Evolutionary conservation across 225 moss, liverwort and hornwort species (phyloP).

Genomic region (Antitrichia curtipendula): DNA sequence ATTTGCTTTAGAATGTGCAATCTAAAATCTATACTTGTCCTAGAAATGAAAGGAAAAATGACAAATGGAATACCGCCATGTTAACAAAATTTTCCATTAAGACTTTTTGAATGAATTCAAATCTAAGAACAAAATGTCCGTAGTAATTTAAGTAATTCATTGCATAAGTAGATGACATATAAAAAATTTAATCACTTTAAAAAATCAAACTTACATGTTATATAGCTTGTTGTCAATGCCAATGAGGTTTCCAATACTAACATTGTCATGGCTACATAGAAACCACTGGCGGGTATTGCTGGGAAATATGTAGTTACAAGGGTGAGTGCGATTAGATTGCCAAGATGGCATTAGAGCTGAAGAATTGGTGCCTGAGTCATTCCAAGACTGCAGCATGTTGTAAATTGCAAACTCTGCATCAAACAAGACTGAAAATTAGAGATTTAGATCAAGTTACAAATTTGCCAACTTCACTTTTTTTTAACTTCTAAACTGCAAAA

Average conservation of each 20-base stretch:
- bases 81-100: background rate
- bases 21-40: too few species aligned
- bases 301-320: background rate
- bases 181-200: background rate
- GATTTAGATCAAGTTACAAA: too few species aligned
- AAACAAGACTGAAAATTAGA: background rate
- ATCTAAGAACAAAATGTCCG: too few species aligned
- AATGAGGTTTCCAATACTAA: background rate
- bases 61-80: too few species aligned
- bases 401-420: background rate
- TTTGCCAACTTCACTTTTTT: background rate
- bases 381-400: background rate
- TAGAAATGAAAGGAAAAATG: too few species aligned
- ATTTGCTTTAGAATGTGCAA: too few species aligned
- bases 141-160: background rate
- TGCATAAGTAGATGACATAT: background rate
- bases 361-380: background rate
- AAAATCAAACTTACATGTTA: background rate
- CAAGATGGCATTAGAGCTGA: background rate
- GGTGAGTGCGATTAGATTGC: background rate
- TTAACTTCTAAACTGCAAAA: background rate
- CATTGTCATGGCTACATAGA: background rate
- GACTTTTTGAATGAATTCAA: background rate
- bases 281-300: background rate
- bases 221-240: background rate